Percentiles rank a stretch among this genome's conserved stretches.
Evolutionary conservation across 2,329 filamentous ascomycete genomes (phyloP).

Genomic region (Ilyonectria destructans): DNA sequence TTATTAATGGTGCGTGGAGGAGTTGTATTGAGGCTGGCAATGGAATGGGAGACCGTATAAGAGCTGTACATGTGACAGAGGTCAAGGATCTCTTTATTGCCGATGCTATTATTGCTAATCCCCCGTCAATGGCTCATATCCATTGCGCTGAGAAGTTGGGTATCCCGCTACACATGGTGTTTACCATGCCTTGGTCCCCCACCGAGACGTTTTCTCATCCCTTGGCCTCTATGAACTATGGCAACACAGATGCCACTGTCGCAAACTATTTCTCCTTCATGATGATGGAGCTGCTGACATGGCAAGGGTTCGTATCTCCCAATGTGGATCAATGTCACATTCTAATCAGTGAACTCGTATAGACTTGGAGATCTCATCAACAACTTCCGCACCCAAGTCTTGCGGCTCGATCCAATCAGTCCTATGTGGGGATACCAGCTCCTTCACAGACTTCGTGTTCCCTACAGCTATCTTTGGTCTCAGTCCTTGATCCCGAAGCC

Average conservation of each 20-base stretch:
- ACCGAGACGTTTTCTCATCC: conserved; percentile 59
- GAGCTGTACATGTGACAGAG: conserved; percentile 47
- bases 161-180: conserved; percentile 67
- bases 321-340: conserved; percentile 26
- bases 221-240: conserved; percentile 57
- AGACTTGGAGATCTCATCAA: conserved; percentile 80
- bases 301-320: conserved; percentile 71
- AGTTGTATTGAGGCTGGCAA: conserved; percentile 57
- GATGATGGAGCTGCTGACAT: conserved; percentile 81
- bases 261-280: conserved; percentile 46
- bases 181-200: conserved; percentile 81
- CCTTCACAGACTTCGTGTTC: conserved; percentile 75
- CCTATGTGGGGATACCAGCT: conserved; percentile 78
- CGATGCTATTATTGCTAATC: conserved; percentile 70
- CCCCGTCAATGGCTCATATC: conserved; percentile 67
- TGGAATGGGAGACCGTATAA: conserved; percentile 49
- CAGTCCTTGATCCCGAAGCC: conserved; percentile 77
- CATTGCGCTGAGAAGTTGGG: conserved; percentile 66
- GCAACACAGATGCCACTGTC: conserved; percentile 38
- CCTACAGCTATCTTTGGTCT: conserved; percentile 82
- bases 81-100: conserved; percentile 65
- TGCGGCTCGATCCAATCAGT: conserved; percentile 77
- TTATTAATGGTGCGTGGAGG: conserved; percentile 56
- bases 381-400: conserved; percentile 73
- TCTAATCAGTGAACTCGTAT: too few species aligned